Conservation (phyloP, 2,329 filamentous ascomycete genomes). For the Fusarium sp. region DNA sequence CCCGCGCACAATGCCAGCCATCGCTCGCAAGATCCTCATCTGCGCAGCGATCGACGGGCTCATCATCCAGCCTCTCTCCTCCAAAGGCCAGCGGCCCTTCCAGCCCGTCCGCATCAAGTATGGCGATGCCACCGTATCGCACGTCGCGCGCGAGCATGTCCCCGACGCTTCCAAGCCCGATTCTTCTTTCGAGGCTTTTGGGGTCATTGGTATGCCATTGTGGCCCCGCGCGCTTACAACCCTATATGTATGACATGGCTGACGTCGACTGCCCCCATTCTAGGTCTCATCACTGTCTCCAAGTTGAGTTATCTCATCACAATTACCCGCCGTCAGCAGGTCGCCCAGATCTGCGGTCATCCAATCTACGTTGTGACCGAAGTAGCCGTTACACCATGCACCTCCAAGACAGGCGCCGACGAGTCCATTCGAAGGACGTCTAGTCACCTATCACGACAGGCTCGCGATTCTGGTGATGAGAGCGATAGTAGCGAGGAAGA, state of each 20-base stretch:
- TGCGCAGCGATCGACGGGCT: conserved; percentile 86
- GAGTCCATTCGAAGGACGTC: conserved; percentile 75
- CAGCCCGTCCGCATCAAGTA: conserved; percentile 79
- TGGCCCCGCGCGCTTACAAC: conserved; percentile 19
- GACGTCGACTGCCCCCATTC: neutral
- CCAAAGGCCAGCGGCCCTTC: conserved; percentile 67
- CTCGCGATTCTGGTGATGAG: conserved; percentile 55
- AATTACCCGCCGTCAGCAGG: conserved; percentile 87
- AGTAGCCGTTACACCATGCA: conserved; percentile 89
- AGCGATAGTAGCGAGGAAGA: conserved; percentile 63
- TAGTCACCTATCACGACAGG: conserved; percentile 53
- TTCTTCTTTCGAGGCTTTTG: conserved; percentile 69
- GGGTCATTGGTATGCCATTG: conserved; percentile 63
- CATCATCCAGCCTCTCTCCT: conserved; percentile 78
- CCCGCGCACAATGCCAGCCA: conserved; percentile 72
- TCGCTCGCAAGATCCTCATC: conserved; percentile 84
- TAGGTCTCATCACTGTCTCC: conserved; percentile 87
- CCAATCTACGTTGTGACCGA: conserved; percentile 90
- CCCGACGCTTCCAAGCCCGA: conserved; percentile 58
- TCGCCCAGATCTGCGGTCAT: conserved; percentile 85
- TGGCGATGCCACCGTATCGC: conserved; percentile 63
- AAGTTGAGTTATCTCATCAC: conserved; percentile 86
- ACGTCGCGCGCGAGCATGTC: conserved; percentile 58
- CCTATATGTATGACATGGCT: conserved; percentile 19
- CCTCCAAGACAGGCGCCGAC: conserved; percentile 79